Conservation (phyloP, 169 alveolate genomes). For the Plasmodium chabaudi region DNA sequence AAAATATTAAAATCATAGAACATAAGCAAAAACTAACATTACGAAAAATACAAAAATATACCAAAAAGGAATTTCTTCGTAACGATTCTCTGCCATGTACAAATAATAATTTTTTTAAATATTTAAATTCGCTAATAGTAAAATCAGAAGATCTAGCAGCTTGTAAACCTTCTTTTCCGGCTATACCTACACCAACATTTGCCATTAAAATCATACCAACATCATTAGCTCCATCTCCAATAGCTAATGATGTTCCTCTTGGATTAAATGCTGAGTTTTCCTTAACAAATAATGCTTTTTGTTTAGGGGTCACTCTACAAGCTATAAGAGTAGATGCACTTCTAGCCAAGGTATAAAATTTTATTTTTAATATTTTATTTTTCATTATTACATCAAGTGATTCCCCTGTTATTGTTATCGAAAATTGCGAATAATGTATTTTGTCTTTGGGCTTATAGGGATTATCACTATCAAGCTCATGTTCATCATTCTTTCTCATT, state of each 20-base stretch:
- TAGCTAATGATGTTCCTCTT: constrained; percentile 89
- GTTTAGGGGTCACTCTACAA: constrained; percentile 98
- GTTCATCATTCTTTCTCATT: background rate
- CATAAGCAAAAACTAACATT: constrained; percentile 80
- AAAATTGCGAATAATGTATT: constrained; percentile 76
- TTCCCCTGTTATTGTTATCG: constrained; percentile 87
- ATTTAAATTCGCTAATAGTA: constrained; percentile 91
- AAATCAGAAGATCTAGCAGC: constrained; percentile 94
- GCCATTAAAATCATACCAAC: constrained; percentile 99
- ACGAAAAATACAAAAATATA: constrained; percentile 85
- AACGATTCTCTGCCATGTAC: constrained; percentile 91
- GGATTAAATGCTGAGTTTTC: constrained; percentile 90
- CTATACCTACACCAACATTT: constrained; percentile 97
- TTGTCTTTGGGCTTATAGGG: constrained; percentile 15
- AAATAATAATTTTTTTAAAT: constrained; percentile 88
- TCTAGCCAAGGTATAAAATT: constrained; percentile 83
- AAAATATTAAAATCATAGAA: constrained; percentile 78
- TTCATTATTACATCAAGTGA: constrained; percentile 81
- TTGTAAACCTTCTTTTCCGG: constrained; percentile 97
- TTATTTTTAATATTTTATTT: constrained; percentile 77
- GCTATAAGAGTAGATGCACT: constrained; percentile 92
- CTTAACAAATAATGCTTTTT: constrained; percentile 96
- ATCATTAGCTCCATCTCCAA: constrained; percentile 99
- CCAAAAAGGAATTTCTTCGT: constrained; percentile 87
- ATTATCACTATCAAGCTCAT: constrained; percentile 22